phyloP scores from a whole-genome alignment of 78 protist species.

The Monosiga brevicollis region DNA sequence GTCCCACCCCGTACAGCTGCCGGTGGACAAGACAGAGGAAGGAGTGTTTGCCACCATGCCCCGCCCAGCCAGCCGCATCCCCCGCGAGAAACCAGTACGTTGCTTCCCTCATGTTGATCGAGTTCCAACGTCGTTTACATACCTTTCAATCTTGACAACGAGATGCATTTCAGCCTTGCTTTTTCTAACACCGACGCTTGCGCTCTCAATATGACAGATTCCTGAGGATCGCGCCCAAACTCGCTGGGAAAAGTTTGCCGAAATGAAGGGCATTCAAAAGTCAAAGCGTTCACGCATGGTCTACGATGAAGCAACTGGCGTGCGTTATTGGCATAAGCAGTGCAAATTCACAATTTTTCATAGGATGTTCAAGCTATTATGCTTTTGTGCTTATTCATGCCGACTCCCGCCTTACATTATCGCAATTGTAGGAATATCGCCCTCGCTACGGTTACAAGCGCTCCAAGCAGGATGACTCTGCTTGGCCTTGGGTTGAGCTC shows the following conservation, averaged over 20 bases:
- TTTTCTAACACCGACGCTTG: no score
- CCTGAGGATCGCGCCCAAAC: neutral
- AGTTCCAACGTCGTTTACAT: no score
- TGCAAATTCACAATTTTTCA: neutral
- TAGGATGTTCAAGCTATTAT: neutral
- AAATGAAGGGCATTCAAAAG: neutral
- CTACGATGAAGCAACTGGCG: neutral
- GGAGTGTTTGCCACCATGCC: neutral
- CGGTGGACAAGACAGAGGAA: neutral
- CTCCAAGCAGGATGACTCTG: neutral
- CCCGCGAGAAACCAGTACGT: neutral
- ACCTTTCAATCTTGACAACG: no score
- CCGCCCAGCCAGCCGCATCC: neutral
- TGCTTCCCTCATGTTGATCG: no score
- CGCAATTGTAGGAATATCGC: neutral
- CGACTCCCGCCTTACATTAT: neutral
- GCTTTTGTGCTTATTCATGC: neutral
- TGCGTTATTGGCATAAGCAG: neutral
- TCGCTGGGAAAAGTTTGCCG: neutral
- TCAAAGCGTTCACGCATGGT: neutral
- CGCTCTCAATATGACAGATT: no score
- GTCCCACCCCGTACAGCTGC: no score
- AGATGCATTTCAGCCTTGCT: no score
- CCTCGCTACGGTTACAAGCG: neutral
- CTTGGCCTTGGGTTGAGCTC: neutral